These are phyloP conservation scores for Scytalidium sp. DNA, from an alignment of 2,329 filamentous ascomycete species.

Conservation along the genomic window DNA sequence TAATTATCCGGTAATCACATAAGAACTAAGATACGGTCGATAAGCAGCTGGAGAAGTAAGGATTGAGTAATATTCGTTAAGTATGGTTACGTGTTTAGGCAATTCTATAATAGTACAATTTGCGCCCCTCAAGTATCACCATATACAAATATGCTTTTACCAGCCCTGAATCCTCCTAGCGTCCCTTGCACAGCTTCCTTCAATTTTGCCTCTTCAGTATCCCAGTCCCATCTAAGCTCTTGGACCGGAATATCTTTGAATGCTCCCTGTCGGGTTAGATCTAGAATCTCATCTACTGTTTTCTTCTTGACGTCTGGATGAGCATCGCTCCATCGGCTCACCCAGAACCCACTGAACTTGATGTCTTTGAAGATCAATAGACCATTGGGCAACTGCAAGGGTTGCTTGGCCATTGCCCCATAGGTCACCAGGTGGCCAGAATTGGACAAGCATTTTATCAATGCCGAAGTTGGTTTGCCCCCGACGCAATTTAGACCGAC, in stretches of 20 bases:
- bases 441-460: constrained; percentile 71
- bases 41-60: no score
- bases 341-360: constrained; percentile 90
- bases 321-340: constrained; percentile 81
- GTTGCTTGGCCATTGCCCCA: constrained; percentile 90
- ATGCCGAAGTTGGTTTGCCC: constrained; percentile 74
- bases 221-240: constrained; percentile 78
- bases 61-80: neutral
- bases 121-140: constrained; percentile 36
- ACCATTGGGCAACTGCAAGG: constrained; percentile 75
- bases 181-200: constrained; percentile 77
- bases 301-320: constrained; percentile 70
- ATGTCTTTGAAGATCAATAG: constrained; percentile 93
- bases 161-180: constrained; percentile 76
- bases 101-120: constrained; percentile 4
- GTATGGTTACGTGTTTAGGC: neutral
- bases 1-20: no score
- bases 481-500: constrained; percentile 93
- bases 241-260: constrained; percentile 85
- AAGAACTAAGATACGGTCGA: no score
- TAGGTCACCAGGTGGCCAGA: constrained; percentile 84
- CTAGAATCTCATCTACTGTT: constrained; percentile 82
- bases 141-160: constrained; percentile 90
- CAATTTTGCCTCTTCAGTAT: constrained; percentile 68
- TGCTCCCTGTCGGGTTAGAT: constrained; percentile 68